Evolutionary conservation across 1,284 basidiomycete species (phyloP).

Genomic region (Stygiomarasmius scandens): DNA sequence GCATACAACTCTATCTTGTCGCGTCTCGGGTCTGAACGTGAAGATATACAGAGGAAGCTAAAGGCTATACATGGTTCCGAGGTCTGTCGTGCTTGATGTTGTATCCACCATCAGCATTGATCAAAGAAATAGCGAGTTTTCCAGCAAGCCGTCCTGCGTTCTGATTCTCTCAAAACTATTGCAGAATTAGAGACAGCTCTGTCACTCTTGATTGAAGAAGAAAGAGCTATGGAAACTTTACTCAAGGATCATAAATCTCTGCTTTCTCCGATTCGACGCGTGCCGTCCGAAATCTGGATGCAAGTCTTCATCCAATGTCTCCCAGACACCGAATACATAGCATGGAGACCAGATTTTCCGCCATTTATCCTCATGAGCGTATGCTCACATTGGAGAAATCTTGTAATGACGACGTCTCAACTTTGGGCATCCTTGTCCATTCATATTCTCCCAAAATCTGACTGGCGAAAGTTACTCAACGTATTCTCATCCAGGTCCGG

Average conservation of each 20-base stretch:
- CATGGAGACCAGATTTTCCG: not conserved
- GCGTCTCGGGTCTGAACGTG: not conserved
- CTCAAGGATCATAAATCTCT: slow-evolving; percentile 1
- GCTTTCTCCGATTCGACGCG: not conserved
- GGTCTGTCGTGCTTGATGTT: not conserved
- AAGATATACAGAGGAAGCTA: not conserved
- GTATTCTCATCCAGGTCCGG: not conserved
- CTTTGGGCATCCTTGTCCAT: slow-evolving; percentile 4
- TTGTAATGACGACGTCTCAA: not conserved
- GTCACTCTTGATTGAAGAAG: not conserved
- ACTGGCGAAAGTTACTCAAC: slow-evolving; percentile 1
- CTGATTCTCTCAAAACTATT: not conserved
- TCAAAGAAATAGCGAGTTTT: no score
- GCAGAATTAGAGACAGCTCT: not conserved
- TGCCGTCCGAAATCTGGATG: slow-evolving; percentile 3
- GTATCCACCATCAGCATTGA: not conserved
- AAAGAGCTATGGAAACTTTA: not conserved
- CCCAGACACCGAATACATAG: not conserved
- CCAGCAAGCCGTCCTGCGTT: not conserved
- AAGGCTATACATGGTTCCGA: not conserved
- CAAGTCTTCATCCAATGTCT: slow-evolving; percentile 2
- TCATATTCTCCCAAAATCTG: not conserved
- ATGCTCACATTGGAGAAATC: slow-evolving; percentile 5
- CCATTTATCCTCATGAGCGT: slow-evolving; percentile 1
- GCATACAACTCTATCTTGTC: not conserved